phyloP scores from a whole-genome alignment of 495 filamentous ascomycete species.

The Xylaria nigripes region DNA sequence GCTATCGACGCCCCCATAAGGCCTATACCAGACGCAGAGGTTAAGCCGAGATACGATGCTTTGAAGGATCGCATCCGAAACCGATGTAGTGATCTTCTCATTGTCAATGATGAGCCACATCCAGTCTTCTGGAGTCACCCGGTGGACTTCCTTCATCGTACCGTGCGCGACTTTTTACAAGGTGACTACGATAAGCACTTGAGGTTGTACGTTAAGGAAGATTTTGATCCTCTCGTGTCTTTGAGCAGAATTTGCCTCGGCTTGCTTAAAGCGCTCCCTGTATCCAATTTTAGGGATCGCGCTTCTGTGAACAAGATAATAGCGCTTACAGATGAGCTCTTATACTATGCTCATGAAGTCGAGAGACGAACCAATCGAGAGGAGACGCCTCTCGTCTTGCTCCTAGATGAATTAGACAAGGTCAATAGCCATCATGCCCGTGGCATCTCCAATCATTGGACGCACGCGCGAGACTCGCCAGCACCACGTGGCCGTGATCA shows the following conservation, averaged over 20 bases:
- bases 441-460: background rate
- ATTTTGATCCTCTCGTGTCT: background rate
- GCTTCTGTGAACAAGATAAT: background rate
- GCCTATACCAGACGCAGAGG: background rate
- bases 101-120: background rate
- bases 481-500: background rate
- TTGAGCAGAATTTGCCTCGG: background rate
- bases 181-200: background rate
- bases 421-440: constrained; percentile 2
- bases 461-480: background rate
- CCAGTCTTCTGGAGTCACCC: background rate
- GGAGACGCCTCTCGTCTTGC: background rate
- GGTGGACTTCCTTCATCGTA: constrained; percentile 10
- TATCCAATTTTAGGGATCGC: background rate
- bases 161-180: constrained; percentile 5
- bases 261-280: background rate
- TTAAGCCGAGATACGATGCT: background rate
- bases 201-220: background rate
- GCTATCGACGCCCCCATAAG: background rate
- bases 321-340: constrained; percentile 1
- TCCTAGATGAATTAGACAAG: constrained; percentile 3
- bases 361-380: background rate
- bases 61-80: constrained; percentile 1
- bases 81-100: constrained; percentile 7
- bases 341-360: constrained; percentile 9